A percentile compares a stretch with the other conserved stretches of the same genome.
Conservation (phyloP, 352 stramenopile genomes). For the Phytophthora kernoviae region DNA sequence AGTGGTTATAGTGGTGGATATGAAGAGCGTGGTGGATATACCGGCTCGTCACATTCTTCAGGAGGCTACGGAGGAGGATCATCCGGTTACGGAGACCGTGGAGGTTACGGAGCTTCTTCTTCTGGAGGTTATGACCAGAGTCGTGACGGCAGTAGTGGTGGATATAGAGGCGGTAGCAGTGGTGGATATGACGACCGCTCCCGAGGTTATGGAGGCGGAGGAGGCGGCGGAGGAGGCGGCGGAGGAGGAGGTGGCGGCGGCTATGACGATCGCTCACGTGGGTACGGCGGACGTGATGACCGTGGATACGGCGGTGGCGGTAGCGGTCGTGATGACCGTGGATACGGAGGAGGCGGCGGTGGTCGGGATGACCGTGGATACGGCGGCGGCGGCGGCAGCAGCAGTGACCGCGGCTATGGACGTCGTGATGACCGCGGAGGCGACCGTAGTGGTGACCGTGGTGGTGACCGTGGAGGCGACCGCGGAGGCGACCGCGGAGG, state of each 20-base stretch:
- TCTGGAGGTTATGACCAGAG: conserved; percentile 37
- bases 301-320: conserved; percentile 16
- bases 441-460: conserved; percentile 4
- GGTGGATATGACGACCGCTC: conserved; percentile 30
- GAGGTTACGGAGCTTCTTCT: conserved; percentile 32
- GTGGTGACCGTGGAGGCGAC: conserved; percentile 10
- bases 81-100: conserved; percentile 25
- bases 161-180: conserved; percentile 9
- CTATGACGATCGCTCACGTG: conserved; percentile 24
- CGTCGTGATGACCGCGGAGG: conserved; percentile 16
- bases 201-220: conserved; percentile 28
- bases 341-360: conserved; percentile 8
- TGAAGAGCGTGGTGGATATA: conserved; percentile 30
- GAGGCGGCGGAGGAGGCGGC: conserved; percentile 13
- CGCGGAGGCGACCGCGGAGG: conserved; percentile 19
- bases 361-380: conserved; percentile 18
- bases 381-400: conserved; percentile 5
- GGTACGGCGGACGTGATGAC: conserved; percentile 20
- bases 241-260: conserved; percentile 23
- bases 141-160: conserved; percentile 19
- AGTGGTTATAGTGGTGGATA: conserved; percentile 20
- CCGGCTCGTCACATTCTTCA: conserved; percentile 21
- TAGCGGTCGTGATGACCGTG: conserved; percentile 9
- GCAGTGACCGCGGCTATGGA: conserved; percentile 8
- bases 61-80: conserved; percentile 9